A percentile compares a stretch with the other conserved stretches of the same genome.
These are phyloP conservation scores for Chloranthus sessilifolius DNA, from an alignment of 164 flowering plant species.

Conservation along the genomic window DNA sequence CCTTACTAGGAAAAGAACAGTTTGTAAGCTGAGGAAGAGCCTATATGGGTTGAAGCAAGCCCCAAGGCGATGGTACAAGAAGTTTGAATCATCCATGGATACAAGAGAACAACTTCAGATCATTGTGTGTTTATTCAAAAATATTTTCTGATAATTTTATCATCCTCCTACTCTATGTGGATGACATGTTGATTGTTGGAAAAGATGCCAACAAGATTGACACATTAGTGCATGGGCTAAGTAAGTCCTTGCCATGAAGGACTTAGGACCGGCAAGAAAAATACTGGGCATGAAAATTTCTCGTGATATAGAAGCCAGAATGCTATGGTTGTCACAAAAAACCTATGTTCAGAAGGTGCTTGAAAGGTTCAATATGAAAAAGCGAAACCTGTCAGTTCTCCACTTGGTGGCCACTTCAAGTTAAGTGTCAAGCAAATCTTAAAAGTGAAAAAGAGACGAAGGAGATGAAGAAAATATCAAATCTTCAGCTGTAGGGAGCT, in stretches of 20 bases:
- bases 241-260: neutral
- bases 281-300: slow-evolving; percentile 1
- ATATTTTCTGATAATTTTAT: neutral
- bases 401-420: slow-evolving; percentile 1
- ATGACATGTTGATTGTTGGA: slow-evolving; percentile 3
- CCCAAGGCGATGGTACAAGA: neutral
- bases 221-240: slow-evolving; percentile 1
- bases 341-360: slow-evolving; percentile 1
- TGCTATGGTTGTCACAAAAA: slow-evolving; percentile 3
- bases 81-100: neutral
- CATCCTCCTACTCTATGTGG: neutral
- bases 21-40: slow-evolving; percentile 4
- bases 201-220: slow-evolving; percentile 2
- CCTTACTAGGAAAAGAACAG: neutral
- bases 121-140: neutral
- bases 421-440: neutral
- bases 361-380: slow-evolving; percentile 3
- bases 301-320: neutral
- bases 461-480: neutral
- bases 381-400: neutral
- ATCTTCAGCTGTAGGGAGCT: neutral
- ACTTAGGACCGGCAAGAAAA: neutral
- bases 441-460: neutral
- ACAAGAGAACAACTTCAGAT: neutral
- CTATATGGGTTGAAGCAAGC: neutral